phyloP scores from a whole-genome alignment of 192 early-diverging fungal species.

The Entomortierella parvispora region DNA sequence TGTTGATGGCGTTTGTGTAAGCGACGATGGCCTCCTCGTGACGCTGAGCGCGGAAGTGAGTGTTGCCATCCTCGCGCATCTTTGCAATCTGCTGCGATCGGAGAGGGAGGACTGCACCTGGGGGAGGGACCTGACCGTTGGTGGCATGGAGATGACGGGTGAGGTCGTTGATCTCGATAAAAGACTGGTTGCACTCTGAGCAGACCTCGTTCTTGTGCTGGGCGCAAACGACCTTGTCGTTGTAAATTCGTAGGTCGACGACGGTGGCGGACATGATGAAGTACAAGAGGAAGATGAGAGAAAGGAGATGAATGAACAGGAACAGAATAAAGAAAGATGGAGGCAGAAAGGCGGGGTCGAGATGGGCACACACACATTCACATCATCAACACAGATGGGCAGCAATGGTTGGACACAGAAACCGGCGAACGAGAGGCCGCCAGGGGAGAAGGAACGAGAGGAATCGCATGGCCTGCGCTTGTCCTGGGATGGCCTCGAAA shows the following conservation, averaged over 20 bases:
- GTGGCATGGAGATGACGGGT: constrained; percentile 68
- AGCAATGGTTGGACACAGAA: too few species aligned
- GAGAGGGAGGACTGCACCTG: constrained; percentile 65
- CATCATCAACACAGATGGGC: too few species aligned
- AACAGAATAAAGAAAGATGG: not conserved
- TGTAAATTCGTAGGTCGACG: constrained; percentile 46
- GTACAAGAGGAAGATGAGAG: not conserved
- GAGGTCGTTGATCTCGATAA: constrained; percentile 71
- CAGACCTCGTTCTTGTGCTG: constrained; percentile 72
- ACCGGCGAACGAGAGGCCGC: too few species aligned
- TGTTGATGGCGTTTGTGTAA: constrained; percentile 89
- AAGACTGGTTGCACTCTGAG: constrained; percentile 68
- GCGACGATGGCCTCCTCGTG: constrained; percentile 84
- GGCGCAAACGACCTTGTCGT: constrained; percentile 70
- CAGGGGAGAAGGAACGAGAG: too few species aligned
- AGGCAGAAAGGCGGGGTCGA: too few species aligned
- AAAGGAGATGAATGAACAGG: constrained; percentile 1
- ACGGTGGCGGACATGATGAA: constrained; percentile 12
- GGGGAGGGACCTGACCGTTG: constrained; percentile 72
- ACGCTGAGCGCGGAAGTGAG: constrained; percentile 82
- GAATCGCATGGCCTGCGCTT: too few species aligned
- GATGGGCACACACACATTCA: too few species aligned
- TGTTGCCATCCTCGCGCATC: constrained; percentile 86
- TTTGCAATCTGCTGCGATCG: constrained; percentile 64
- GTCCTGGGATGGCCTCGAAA: constrained; percentile 2